Evolutionary conservation across 805 yeast genomes (phyloP).

Genomic region (Candida lessepsii): DNA sequence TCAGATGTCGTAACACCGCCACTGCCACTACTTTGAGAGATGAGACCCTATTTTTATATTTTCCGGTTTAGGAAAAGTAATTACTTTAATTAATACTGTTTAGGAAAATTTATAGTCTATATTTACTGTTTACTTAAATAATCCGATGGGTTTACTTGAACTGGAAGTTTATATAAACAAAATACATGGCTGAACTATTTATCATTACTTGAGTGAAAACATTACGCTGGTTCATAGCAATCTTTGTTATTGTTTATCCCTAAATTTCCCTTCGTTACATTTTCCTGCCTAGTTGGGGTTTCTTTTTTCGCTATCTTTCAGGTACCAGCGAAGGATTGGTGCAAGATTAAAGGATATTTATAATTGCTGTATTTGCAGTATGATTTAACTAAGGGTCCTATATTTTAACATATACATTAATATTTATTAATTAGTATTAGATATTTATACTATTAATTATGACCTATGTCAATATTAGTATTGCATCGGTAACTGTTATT

Average conservation of each 20-base stretch:
- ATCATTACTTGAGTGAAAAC: neutral
- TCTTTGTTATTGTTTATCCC: neutral
- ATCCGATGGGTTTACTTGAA: neutral
- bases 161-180: neutral
- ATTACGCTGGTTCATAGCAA: neutral
- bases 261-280: slow-evolving; percentile 2
- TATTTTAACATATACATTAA: no score
- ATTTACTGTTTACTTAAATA: slow-evolving; percentile 1
- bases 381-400: no score
- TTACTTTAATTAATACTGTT: neutral
- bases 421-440: no score
- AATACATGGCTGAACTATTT: neutral
- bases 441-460: no score
- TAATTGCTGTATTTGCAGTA: no score
- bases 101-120: neutral
- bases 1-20: slow-evolving; percentile 7
- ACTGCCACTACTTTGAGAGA: neutral
- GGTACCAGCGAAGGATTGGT: slow-evolving; percentile 1
- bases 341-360: no score
- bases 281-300: neutral
- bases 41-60: slow-evolving; percentile 6
- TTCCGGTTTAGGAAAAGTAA: slow-evolving; percentile 7
- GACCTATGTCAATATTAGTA: no score
- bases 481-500: no score
- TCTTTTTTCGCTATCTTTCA: neutral